Evolutionary conservation across 208 protist species (phyloP).

Genomic region (Naegleria gruberi): DNA sequence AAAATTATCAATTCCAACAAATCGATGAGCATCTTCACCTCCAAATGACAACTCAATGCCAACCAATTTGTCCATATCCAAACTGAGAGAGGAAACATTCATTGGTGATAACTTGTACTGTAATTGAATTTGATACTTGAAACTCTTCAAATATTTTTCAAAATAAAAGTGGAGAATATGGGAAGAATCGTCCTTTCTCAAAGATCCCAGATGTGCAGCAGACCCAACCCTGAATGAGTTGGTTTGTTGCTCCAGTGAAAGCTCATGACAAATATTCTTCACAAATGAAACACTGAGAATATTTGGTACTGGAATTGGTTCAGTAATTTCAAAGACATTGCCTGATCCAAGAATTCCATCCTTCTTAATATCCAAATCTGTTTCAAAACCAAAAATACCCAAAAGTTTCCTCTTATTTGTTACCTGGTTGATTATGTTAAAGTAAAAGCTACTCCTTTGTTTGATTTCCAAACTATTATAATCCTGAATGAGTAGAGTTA

Average conservation of each 20-base stretch:
- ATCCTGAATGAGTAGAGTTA: background rate
- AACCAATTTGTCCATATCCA: background rate
- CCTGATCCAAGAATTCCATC: background rate
- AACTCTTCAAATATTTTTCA: background rate
- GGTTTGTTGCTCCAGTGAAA: background rate
- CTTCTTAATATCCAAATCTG: too few relatives aligned
- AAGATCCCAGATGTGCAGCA: too few relatives aligned
- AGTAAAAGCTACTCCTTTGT: background rate
- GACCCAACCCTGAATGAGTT: too few relatives aligned
- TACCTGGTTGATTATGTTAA: background rate
- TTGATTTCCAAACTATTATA: background rate
- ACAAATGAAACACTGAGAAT: too few relatives aligned
- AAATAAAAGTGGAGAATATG: background rate
- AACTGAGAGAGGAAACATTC: background rate
- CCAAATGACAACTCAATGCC: background rate
- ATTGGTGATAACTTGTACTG: background rate
- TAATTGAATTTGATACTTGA: background rate
- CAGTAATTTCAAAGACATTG: background rate
- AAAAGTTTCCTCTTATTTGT: background rate
- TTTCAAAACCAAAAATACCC: background rate
- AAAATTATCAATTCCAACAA: background rate
- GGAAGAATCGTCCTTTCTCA: too few relatives aligned
- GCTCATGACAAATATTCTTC: background rate
- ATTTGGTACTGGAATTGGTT: background rate
- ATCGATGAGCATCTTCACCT: background rate